Evolutionary conservation across 176 grass and related monocot species (phyloP).

Genomic region (Ensete glaucum): DNA sequence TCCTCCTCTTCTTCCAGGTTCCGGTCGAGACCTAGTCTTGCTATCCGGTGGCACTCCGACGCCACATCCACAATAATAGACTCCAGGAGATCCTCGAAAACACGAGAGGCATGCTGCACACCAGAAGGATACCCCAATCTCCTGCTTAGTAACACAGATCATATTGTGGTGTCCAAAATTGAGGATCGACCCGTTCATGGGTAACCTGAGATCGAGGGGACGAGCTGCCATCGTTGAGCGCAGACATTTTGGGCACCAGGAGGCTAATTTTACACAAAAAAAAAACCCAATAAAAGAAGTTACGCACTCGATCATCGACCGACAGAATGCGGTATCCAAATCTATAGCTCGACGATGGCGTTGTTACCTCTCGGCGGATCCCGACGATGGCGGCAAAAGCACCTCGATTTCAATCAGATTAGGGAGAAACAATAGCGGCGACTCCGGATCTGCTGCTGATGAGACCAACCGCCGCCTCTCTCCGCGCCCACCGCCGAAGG

Average conservation of each 20-base stretch:
- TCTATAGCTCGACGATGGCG: neutral
- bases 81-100: constrained; percentile 86
- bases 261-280: neutral
- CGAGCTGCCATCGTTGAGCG: constrained; percentile 5
- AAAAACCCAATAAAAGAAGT: neutral
- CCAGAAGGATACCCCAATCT: neutral
- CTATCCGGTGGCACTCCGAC: constrained; percentile 91
- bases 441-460: neutral
- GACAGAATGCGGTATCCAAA: neutral
- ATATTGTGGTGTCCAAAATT: neutral
- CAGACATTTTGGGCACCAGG: neutral
- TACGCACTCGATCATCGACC: neutral
- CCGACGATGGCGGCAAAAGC: neutral
- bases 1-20: constrained; percentile 87
- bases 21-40: constrained; percentile 79
- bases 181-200: neutral
- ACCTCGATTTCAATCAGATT: neutral
- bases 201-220: constrained; percentile 1
- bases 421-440: neutral
- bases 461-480: neutral
- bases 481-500: neutral
- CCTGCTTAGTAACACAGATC: neutral
- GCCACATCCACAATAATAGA: constrained; percentile 74
- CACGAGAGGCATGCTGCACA: constrained; percentile 43
- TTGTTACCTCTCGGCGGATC: neutral